Conservation (phyloP, 73 alveolate species). For the Halteria grandinella region DNA sequence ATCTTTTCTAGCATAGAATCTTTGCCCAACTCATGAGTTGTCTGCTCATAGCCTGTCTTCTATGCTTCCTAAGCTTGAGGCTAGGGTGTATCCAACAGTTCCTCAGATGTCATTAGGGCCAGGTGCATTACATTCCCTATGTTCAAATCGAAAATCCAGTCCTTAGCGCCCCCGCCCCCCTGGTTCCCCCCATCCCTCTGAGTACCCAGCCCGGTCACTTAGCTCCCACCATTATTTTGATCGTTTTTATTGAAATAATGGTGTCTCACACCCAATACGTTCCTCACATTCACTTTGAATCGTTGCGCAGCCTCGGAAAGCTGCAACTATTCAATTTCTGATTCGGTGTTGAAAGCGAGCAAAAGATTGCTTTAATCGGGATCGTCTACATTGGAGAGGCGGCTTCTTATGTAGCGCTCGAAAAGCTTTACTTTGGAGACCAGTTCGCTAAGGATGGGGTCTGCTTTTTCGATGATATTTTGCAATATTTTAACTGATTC, state of each 20-base stretch:
- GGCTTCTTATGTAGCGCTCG: too few species aligned
- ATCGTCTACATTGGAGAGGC: too few species aligned
- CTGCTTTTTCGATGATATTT: slow-evolving; percentile 38
- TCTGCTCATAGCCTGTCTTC: neutral
- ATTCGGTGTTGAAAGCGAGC: slow-evolving; percentile 12
- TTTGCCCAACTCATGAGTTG: slow-evolving; percentile 75
- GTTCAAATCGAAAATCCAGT: slow-evolving; percentile 83
- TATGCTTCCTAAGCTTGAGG: neutral
- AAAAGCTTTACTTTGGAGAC: slow-evolving; percentile 36
- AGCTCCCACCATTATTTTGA: too few species aligned
- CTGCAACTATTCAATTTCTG: slow-evolving; percentile 37
- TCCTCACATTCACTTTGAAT: slow-evolving; percentile 51
- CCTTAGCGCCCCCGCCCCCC: slow-evolving; percentile 28
- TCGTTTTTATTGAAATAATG: too few species aligned
- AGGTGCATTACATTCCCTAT: slow-evolving; percentile 88
- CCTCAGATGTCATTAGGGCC: slow-evolving; percentile 62
- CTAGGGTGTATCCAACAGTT: neutral
- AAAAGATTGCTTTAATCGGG: too few species aligned
- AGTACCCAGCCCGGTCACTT: too few species aligned
- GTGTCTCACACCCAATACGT: slow-evolving; percentile 44
- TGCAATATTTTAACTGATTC: slow-evolving; percentile 46
- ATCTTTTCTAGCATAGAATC: slow-evolving; percentile 86
- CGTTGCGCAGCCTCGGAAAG: neutral
- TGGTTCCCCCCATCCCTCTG: too few species aligned
- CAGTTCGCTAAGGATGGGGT: slow-evolving; percentile 38